Base-by-base conservation (phyloP, 805 yeast species). In the Yarrowia alimentaria region DNA sequence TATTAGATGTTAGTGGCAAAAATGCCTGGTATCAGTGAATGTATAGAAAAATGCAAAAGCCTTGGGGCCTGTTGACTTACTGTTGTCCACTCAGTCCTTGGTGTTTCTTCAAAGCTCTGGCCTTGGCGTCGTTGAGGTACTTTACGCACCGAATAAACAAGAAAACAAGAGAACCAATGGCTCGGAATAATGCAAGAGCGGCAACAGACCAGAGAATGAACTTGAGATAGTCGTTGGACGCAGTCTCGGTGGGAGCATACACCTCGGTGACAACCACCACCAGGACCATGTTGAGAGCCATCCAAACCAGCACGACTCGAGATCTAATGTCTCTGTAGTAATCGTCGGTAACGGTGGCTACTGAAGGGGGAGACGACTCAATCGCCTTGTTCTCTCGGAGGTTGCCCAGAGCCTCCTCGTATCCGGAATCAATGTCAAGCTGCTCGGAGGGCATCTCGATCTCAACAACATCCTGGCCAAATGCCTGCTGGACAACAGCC, bases 311-410 rank as follows among this genome's bases (percentile, higher is more conserved):
- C n/a, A 93, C 99, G 48, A 93, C 96, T 58, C 93, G 77, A 1
- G 99, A 87, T 70, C 99, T 81, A 17, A 93, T 84, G 64, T 91
- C 95, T 63, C 96, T 80, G 63, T 93, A 95, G 65, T 93, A 91
- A 65, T 93, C 99, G 58, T 86, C 88, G 29, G 61, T 61, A 28
- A 61, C 53, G 6, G 66, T 62, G 16, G 63, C 67, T 13, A 70
- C 70, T 28, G 71, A 68, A 6, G 68, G 67, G 7, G 61, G 64
- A 25, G 70, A 68, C 10, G 68, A 69, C 37, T 78, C 82, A 8
- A 79, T 77, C 53, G 76, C 72, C 64, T 90, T 76, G 61, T 82
- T 79, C 42, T 86, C 83, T 42, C 89, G 74, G 50, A 88, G 76
- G 60, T 82, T 81, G 63, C 78, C 78, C 54, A 87, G 70, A 5